A percentile compares a stretch with the other conserved stretches of the same genome.
Conservation (phyloP, 306 rosid species). For the Inga leiocalycina region DNA sequence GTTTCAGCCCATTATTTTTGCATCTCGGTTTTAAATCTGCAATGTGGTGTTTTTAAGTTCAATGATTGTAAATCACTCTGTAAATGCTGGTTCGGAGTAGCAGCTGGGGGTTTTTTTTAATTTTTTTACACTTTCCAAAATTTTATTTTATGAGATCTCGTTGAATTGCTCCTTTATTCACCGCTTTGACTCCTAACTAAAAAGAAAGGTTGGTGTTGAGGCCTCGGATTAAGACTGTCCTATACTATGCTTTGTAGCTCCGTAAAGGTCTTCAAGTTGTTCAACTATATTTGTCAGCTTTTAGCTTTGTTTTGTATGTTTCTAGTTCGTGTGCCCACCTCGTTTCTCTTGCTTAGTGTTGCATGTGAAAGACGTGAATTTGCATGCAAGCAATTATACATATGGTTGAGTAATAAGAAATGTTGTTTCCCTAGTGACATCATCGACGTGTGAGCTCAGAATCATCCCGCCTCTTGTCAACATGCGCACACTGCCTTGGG, state of each 20-base stretch:
- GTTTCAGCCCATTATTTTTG: slow-evolving; percentile 12
- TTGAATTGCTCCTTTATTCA: slow-evolving; percentile 5
- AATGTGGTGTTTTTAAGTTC: slow-evolving; percentile 19
- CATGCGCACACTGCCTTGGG: neutral
- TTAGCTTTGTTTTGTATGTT: neutral
- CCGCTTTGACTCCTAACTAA: neutral
- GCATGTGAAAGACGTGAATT: neutral
- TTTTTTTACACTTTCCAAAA: neutral
- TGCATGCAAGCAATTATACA: neutral
- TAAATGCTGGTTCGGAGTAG: slow-evolving; percentile 47
- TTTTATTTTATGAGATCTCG: slow-evolving; percentile 6
- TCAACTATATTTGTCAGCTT: neutral
- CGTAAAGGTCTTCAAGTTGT: neutral
- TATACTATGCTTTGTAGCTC: neutral
- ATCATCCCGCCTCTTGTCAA: neutral
- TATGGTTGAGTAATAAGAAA: no score
- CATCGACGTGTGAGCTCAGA: neutral
- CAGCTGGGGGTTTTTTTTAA: neutral
- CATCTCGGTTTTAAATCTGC: slow-evolving; percentile 28
- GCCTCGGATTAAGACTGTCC: neutral
- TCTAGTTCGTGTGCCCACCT: neutral
- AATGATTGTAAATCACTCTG: slow-evolving; percentile 55
- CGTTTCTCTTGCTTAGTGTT: neutral
- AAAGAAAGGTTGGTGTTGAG: neutral
- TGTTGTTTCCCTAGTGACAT: neutral